These are phyloP conservation scores for Excoecaria agallocha DNA, from an alignment of 345 rosid species.

Conservation along the genomic window DNA sequence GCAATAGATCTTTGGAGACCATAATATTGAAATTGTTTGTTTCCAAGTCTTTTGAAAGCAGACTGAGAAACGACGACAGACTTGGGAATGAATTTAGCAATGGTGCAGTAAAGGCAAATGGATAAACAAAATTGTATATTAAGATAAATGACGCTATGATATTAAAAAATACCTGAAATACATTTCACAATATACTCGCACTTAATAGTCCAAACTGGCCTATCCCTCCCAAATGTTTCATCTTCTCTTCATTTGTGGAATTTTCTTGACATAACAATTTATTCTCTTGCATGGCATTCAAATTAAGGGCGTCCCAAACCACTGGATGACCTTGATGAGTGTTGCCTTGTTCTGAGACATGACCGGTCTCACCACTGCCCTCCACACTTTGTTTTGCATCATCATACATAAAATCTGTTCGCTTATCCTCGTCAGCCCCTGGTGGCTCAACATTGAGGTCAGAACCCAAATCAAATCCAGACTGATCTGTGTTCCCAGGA, in stretches of 20 bases:
- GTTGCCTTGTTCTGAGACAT: conserved; percentile 38
- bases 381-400: conserved; percentile 54
- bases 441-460: conserved; percentile 60
- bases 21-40: background rate
- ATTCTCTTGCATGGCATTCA: conserved; percentile 50
- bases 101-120: background rate
- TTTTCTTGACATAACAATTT: conserved; percentile 77
- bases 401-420: conserved; percentile 31
- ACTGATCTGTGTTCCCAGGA: conserved; percentile 52
- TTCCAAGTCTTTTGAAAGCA: background rate
- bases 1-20: background rate
- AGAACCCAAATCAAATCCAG: conserved; percentile 64
- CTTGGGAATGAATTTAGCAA: background rate
- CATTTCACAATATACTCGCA: conserved; percentile 43
- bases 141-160: background rate
- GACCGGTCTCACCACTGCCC: conserved; percentile 42
- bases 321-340: conserved; percentile 42
- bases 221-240: conserved; percentile 54
- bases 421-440: conserved; percentile 46
- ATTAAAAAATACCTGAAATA: conserved; percentile 47
- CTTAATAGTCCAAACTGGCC: conserved; percentile 45
- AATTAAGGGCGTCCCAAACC: conserved; percentile 57
- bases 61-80: background rate
- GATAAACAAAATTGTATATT: background rate
- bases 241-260: conserved; percentile 85